Base-by-base conservation (phyloP, 2,329 filamentous ascomycete species). In the Fusarium pilosicola region DNA sequence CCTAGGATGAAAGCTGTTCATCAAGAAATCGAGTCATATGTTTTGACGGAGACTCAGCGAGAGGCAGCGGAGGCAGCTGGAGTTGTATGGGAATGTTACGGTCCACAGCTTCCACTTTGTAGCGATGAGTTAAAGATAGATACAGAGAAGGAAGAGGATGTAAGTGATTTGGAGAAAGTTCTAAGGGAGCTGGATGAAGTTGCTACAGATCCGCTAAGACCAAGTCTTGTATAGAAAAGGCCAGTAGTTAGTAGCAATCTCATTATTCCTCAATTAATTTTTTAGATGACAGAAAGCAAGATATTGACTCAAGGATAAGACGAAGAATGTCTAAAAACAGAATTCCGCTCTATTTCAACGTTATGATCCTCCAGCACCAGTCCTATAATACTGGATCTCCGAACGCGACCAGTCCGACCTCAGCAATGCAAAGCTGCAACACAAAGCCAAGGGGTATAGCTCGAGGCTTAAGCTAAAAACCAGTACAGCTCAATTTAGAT, bases 61-160 rank as follows among this genome's bases (percentile, higher is more conserved):
- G 9, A 48, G 13, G 3, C 4, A 48, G 45, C 45, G 0, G 45
- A 48, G 20, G 45, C 1, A 4, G 6, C 0, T 22, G 45, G 26
- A 22, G 26, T 48, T 8, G 26, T 22, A 1, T 48, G 45, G 45
- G 20, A 48, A 15, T 22, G 9, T 28, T 6, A 28, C 12, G 26
- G 45, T 0, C 45, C 45, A 3, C 45, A 8, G 3, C 13, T 22
- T 46, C 18, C 44, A 10, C 22, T 7, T 0, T 20, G 24, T 5
- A 1, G 5, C 3, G 5, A 14, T 26, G 15, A 1, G 7, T 13
- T 9, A 13, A 9, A 0, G 7, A 3, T 3, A 6, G 17, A 10
- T 22, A 0, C 0, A 3, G 26, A 28, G 9, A 22, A 3, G 0
- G 45, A 48, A 28, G 45, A 28, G 9, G 20, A 15, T 6, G 6